Base-by-base conservation (phyloP, 306 rosid species). In the Rubus parviflorus region DNA sequence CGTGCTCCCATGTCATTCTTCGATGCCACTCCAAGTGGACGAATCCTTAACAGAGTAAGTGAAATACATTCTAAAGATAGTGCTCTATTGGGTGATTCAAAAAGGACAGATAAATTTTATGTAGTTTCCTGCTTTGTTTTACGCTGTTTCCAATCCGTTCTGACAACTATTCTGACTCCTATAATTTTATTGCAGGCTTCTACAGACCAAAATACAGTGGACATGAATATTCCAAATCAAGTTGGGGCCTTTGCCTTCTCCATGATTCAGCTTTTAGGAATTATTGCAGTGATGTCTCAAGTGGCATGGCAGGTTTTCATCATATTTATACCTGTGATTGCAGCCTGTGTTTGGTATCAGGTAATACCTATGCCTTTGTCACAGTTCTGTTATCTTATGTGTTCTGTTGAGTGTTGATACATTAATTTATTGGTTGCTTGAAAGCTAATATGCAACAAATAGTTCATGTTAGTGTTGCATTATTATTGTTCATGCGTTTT, bases 1-100 rank as follows among this genome's bases (percentile, higher is more conserved):
- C 91, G 93, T 4, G 91, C 97, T 5, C 93, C 98, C 9, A 92
- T 92, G 98, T 88, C 97, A 15, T 94, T 94, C 78, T 92, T 92
- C 13, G 95, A 94, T 83, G 84, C 97, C 78, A 92, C 98, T 65
- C 96, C 96, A 35, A 90, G 97, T 78, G 97, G 96, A 45, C 75
- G 96, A 82, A 90, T 92, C 83, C 81, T 94, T 62, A 94, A 89
- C 47, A 85, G 97, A 78, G 97, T 92, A 84, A 75, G 90, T 60
- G 65, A 61, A 75, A n/a, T 37, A 7, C 38, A 25, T 67, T 20
- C 57, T 51, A 6, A 8, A 63, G 52, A 25, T 22, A 10, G 9
- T 54, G 8, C 58, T 30, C 3, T n/a, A 19, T 7, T 12, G 40
- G 61, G 22, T 35, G 37, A 37, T 11, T 43, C 54, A 22, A 23